A percentile compares a stretch with the other conserved stretches of the same genome.
Conservation (phyloP, 2,329 filamentous ascomycete genomes). For the Arachnomyces sp. region DNA sequence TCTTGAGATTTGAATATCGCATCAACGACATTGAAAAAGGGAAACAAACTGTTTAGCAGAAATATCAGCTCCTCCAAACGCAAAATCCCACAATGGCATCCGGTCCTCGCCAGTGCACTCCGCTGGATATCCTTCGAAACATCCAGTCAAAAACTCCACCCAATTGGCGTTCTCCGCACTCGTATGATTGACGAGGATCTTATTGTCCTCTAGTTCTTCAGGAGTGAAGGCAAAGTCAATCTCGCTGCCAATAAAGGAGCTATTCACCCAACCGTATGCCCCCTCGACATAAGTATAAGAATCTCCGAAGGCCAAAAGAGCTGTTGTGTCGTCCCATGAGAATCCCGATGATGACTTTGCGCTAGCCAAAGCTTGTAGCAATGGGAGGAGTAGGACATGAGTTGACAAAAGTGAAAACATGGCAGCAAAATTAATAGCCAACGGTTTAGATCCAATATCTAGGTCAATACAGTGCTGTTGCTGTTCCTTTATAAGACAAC, state of each 20-base stretch:
- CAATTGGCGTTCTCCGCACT: constrained; percentile 49
- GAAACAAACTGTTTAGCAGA: constrained; percentile 32
- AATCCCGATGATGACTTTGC: too few species aligned
- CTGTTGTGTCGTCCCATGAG: too few species aligned
- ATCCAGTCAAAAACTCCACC: constrained; percentile 47
- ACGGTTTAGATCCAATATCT: too few species aligned
- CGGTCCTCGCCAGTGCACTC: constrained; percentile 26
- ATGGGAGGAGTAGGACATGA: too few species aligned
- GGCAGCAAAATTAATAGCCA: too few species aligned
- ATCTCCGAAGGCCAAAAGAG: constrained; percentile 22
- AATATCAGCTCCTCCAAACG: constrained; percentile 48
- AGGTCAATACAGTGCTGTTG: too few species aligned
- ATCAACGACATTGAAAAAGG: neutral
- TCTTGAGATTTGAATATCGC: neutral
- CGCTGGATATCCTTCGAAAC: constrained; percentile 36
- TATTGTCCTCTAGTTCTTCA: constrained; percentile 37
- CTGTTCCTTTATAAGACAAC: too few species aligned
- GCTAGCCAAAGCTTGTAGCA: too few species aligned
- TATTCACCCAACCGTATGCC: constrained; percentile 43
- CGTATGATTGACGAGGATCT: constrained; percentile 48
- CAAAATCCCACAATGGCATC: constrained; percentile 50
- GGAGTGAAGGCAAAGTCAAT: constrained; percentile 42
- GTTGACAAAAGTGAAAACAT: too few species aligned
- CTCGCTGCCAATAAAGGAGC: constrained; percentile 49
- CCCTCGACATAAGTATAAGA: constrained; percentile 46